Conservation (phyloP, 805 yeast genomes). For the Millerago galiae region DNA sequence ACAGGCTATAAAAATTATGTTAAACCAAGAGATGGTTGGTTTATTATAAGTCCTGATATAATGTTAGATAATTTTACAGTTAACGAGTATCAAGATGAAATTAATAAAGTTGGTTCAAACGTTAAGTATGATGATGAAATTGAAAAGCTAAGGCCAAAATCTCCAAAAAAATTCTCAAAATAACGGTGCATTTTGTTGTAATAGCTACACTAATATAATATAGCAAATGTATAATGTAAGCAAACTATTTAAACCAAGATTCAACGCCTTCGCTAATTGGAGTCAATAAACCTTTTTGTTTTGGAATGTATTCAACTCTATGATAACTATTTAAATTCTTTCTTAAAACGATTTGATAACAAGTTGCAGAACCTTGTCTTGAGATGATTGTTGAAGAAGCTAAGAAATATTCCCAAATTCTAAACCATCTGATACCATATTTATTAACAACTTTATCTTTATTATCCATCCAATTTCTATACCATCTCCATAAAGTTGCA, state of each 20-base stretch:
- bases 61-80: conserved; percentile 64
- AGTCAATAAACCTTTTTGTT: conserved; percentile 64
- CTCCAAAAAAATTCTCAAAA: conserved; percentile 39
- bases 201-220: neutral
- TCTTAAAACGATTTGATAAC: conserved; percentile 86
- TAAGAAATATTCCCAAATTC: conserved; percentile 90
- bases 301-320: conserved; percentile 74
- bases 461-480: conserved; percentile 88
- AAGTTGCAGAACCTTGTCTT: conserved; percentile 90
- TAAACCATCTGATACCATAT: conserved; percentile 85
- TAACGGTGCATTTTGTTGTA: too few relatives aligned
- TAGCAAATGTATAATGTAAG: neutral
- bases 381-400: conserved; percentile 77
- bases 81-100: conserved; percentile 36
- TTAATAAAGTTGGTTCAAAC: conserved; percentile 40
- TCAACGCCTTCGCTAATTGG: conserved; percentile 46
- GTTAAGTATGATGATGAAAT: conserved; percentile 69
- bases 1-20: conserved; percentile 62
- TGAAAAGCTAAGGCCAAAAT: conserved; percentile 76
- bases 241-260: conserved; percentile 45
- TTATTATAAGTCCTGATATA: conserved; percentile 78
- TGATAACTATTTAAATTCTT: conserved; percentile 83
- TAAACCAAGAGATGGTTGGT: conserved; percentile 82
- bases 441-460: conserved; percentile 67
- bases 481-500: conserved; percentile 90